phyloP scores from a whole-genome alignment of 2,329 filamentous ascomycete genomes.

The Curvularia hawaiiensis region DNA sequence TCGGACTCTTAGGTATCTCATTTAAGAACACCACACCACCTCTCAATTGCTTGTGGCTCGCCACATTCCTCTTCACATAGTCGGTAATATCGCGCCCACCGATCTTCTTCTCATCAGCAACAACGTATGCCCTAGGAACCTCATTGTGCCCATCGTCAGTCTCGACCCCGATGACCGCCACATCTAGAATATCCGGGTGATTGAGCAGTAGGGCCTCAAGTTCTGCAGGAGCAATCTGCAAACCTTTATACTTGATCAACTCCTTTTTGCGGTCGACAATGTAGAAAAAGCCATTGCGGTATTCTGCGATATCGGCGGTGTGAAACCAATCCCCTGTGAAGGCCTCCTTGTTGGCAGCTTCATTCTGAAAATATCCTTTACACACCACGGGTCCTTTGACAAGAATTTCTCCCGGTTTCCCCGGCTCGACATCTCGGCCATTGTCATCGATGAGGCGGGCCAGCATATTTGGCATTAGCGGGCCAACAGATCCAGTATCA shows the following conservation, averaged over 20 bases:
- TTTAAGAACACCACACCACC: constrained; percentile 47
- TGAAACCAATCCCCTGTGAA: constrained; percentile 45
- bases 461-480: constrained; percentile 49
- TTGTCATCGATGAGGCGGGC: constrained; percentile 44
- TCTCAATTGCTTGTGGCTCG: constrained; percentile 44
- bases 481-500: constrained; percentile 55
- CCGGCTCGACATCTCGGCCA: constrained; percentile 38
- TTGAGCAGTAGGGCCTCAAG: constrained; percentile 53
- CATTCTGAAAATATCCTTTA: constrained; percentile 47
- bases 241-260: constrained; percentile 57
- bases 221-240: constrained; percentile 57
- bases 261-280: constrained; percentile 53
- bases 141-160: constrained; percentile 47
- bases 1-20: constrained; percentile 44
- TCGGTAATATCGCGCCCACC: constrained; percentile 38
- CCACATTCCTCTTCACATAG: constrained; percentile 41
- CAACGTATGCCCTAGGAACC: constrained; percentile 51
- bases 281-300: constrained; percentile 47
- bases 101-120: constrained; percentile 43
- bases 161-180: constrained; percentile 53
- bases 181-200: constrained; percentile 51
- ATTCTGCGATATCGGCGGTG: constrained; percentile 48
- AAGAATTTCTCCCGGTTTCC: constrained; percentile 41
- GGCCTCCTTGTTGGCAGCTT: constrained; percentile 33
- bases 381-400: constrained; percentile 45